Percentiles rank a stretch among this genome's conserved stretches.
Evolutionary conservation across 164 flowering plant genomes (phyloP).

Genomic region (Euptelea pleiosperma): DNA sequence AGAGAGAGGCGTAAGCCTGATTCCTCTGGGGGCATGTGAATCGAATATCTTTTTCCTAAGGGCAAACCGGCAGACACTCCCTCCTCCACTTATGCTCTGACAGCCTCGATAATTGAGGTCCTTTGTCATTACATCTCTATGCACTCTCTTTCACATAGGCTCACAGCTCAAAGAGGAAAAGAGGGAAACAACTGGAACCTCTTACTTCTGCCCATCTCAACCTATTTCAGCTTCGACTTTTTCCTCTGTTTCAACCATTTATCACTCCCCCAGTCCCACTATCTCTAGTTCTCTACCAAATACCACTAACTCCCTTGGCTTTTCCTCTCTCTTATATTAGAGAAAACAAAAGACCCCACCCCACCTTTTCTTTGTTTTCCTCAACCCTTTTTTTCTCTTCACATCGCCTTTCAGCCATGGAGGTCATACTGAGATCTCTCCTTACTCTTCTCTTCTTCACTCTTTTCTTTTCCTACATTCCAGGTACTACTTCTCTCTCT

Average conservation of each 20-base stretch:
- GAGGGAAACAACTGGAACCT: neutral
- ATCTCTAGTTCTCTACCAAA: no score
- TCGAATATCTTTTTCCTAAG: neutral
- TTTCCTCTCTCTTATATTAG: no score
- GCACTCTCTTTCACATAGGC: no score
- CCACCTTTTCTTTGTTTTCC: neutral
- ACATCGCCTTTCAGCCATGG: conserved; percentile 28
- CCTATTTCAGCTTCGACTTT: neutral
- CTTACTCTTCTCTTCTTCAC: conserved; percentile 20
- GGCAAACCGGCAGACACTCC: neutral
- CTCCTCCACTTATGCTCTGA: conserved; percentile 18
- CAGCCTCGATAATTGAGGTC: conserved; percentile 13
- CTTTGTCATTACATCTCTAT: conserved; percentile 13
- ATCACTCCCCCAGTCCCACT: no score
- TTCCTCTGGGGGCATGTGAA: conserved; percentile 19
- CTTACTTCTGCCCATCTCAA: neutral
- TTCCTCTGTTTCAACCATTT: neutral
- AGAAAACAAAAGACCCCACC: no score
- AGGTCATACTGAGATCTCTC: conserved; percentile 18
- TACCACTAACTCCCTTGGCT: no score
- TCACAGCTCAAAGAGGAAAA: no score
- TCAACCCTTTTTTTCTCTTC: no score
- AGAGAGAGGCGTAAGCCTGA: neutral
- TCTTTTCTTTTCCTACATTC: conserved; percentile 22
- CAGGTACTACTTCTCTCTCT: conserved; percentile 26